Evolutionary conservation across 2,329 filamentous ascomycete species (phyloP).

Genomic region (Podosphaera xanthii): DNA sequence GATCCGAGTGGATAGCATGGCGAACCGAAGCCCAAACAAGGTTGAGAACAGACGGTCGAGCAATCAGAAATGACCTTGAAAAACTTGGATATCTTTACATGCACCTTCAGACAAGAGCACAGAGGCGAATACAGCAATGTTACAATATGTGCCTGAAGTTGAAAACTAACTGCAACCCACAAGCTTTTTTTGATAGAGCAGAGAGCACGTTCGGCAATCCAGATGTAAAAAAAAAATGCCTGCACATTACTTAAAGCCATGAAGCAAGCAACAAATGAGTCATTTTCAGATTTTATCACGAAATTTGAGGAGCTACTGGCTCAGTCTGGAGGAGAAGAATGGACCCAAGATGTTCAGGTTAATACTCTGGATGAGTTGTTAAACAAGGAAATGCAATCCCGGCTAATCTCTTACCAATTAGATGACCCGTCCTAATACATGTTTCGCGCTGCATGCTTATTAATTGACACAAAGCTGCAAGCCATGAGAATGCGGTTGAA

Average conservation of each 20-base stretch:
- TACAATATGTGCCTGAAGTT: background rate
- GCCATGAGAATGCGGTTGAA: background rate
- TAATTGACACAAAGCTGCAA: background rate
- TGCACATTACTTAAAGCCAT: background rate
- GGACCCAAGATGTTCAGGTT: background rate
- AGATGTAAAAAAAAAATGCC: background rate
- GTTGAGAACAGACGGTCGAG: background rate
- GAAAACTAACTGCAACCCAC: background rate
- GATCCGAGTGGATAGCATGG: background rate
- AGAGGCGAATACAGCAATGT: background rate
- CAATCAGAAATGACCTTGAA: background rate
- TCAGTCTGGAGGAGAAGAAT: background rate
- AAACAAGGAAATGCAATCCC: background rate
- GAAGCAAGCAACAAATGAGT: background rate
- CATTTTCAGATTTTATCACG: background rate
- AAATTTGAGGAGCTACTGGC: background rate
- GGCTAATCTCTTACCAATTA: background rate
- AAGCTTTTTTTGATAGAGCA: background rate
- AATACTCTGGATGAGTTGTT: background rate
- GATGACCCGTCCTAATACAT: background rate
- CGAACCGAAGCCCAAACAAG: background rate
- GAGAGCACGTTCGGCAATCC: background rate
- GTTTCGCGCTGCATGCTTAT: background rate
- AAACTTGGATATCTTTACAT: background rate
- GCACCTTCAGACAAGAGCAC: background rate